These are phyloP conservation scores for Phycomyces blakesleeanus DNA, from an alignment of 192 early-diverging fungal genomes.

Conservation along the genomic window DNA sequence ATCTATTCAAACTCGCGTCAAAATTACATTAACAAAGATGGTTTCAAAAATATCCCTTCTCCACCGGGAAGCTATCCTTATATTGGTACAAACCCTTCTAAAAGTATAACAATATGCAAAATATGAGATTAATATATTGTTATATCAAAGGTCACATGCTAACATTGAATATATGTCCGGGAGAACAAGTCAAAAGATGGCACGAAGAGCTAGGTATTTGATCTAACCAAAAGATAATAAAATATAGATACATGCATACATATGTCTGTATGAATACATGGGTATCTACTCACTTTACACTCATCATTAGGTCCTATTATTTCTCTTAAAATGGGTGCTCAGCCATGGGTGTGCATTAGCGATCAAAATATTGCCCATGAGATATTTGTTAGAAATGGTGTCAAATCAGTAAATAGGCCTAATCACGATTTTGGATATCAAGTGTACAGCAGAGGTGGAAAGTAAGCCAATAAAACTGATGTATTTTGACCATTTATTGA, in stretches of 20 bases:
- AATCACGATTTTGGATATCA: background rate
- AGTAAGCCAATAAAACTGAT: background rate
- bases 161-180: background rate
- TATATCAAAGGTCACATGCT: conserved; percentile 6
- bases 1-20: too few relatives aligned
- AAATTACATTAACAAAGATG: too few relatives aligned
- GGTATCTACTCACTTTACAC: too few relatives aligned
- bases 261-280: too few relatives aligned
- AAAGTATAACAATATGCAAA: too few relatives aligned
- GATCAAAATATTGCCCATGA: conserved; percentile 11
- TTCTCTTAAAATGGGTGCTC: conserved; percentile 4
- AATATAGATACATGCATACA: background rate
- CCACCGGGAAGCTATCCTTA: too few relatives aligned
- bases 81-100: too few relatives aligned
- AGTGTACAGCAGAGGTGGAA: conserved; percentile 10
- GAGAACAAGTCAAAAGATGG: background rate
- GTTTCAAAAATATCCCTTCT: too few relatives aligned
- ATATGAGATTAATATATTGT: too few relatives aligned
- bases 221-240: background rate
- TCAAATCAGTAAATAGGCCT: background rate
- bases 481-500: background rate
- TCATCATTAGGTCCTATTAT: background rate
- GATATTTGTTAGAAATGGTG: conserved; percentile 1
- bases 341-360: background rate
- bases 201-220: background rate